Evolutionary conservation across 2,329 filamentous ascomycete genomes (phyloP).

Genomic region (Hymenoscyphus linearis): DNA sequence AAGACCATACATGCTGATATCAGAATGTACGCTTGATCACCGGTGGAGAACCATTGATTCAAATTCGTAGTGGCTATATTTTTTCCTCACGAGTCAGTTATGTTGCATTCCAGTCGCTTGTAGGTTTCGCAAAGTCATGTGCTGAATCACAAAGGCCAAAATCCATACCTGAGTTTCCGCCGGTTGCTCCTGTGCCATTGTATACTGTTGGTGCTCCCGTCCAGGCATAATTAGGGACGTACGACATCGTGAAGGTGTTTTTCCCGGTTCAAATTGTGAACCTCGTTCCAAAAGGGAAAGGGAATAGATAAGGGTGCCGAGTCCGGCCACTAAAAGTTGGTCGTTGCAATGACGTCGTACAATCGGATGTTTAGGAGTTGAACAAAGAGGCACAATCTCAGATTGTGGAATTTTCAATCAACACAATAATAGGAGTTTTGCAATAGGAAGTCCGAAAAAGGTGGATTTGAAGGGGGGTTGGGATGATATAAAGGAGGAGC

Average conservation of each 20-base stretch:
- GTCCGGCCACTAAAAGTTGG: slow-evolving; percentile 11
- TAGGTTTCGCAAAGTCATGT: not conserved
- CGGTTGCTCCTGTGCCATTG: slow-evolving; percentile 50
- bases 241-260: slow-evolving; percentile 20
- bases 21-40: slow-evolving; percentile 92
- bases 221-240: slow-evolving; percentile 43
- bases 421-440: not conserved
- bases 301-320: slow-evolving; percentile 13
- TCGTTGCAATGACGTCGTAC: slow-evolving; percentile 1
- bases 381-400: slow-evolving; percentile 3
- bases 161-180: slow-evolving; percentile 34
- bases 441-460: not conserved
- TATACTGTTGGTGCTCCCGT: slow-evolving; percentile 53
- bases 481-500: slow-evolving; percentile 1
- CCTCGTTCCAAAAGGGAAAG: not conserved
- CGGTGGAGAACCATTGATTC: slow-evolving; percentile 91
- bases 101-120: not conserved
- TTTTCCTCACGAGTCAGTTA: slow-evolving; percentile 11
- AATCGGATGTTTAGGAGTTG: not conserved
- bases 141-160: not conserved
- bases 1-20: slow-evolving; percentile 87
- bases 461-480: not conserved
- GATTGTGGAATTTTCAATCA: not conserved
- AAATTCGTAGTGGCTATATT: slow-evolving; percentile 71
- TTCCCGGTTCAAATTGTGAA: slow-evolving; percentile 6